Base-by-base conservation (phyloP, 1,139 yeast species). In the Nakaseomyces glabratus region DNA sequence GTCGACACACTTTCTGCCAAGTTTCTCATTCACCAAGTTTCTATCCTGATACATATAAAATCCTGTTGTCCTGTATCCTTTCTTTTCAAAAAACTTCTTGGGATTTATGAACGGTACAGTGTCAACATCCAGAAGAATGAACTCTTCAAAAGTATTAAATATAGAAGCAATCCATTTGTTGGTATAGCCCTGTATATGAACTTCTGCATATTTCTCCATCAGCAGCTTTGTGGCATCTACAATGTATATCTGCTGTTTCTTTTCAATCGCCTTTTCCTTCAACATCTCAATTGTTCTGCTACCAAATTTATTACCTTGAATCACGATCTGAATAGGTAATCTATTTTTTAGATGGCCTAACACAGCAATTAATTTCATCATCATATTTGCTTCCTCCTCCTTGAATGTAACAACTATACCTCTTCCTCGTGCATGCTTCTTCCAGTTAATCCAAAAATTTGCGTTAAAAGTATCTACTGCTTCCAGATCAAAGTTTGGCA, bases 91-190 rank as follows among this genome's bases (percentile, higher is more conserved):
- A 4, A 33, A 21, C 14, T 18, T 21, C 4, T 14, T 18, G 8
- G 30, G 17, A 12, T 25, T 14, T 1, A 65, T 55, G 35, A 71
- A 58, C 2, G 76, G 77, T 3, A 72, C 70, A 0, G 71, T 56
- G 43, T 73, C 79, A 0, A 74, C 70, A 48, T 73, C 79, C 35
- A 72, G 42, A 17, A 73, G 44, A 4, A 73, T 45, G 22, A 66
- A 62, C 28, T 71, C 74, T 30, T 64, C 62, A 44, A 71, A 73
- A 0, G 76, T 66, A 28, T 61, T 62, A 50, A 68, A 70, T 17
- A 69, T 35, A 22, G 66, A 55, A 0, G 77, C 73, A 13, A 71
- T 47, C 15, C 71, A 43, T 43, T 71, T 71, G 48, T 68, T 70
- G 22, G 65, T 57, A 45, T 63, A 73, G 2, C 30, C 30, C 6